Base-by-base conservation (phyloP, 768 basidiomycete species). In the Lactarius trivialis region DNA sequence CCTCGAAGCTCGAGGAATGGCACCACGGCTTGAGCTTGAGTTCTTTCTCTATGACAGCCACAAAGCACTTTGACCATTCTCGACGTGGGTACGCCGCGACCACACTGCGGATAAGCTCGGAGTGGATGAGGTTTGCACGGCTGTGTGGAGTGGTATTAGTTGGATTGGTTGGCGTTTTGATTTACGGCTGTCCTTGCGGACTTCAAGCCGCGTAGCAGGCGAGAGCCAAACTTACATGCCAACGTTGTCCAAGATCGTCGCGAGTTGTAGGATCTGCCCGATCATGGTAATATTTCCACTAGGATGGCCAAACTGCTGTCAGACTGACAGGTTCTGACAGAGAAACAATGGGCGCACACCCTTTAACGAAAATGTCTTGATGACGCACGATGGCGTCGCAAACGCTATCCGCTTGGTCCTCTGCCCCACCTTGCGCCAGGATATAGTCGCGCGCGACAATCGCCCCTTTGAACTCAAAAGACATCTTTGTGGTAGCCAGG, bases 401-500 rank as follows among this genome's bases (percentile, higher is more conserved):
- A 12, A 82, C 76, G 53, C 76, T 75, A 66, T 82, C 81, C 14
- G 81, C 81, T 64, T 81, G 78, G 65, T 82, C 79, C 69, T 78
- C 77, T 1, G 72, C 70, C 14, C 78, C 79, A 2, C 77, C 77
- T 5, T 71, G 69, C 32, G 76, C 67, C 26, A 80, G 68, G 45
- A 82, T 78, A 43, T 78, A 71, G 56, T 81, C 78, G 34, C 80
- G 77, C 37, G 79, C 81, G 14, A 82, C 74, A 56, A 82, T 79
- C 21, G 75, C 81, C 52, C 81, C 80, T 68, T 79, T 80, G 73
- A 81, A 82, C 71, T 83, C 82, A 67, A 83, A 82, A 15, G 78
- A 79, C 70, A 82, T 71, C 63, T 81, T 81, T n/a, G 82, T 82
- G 28, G 77, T 80, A n/a, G 76, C 64, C 51, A 81, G 72, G 66